Conservation (phyloP, 2,329 filamentous ascomycete genomes). For the Cryphonectria naterciae region DNA sequence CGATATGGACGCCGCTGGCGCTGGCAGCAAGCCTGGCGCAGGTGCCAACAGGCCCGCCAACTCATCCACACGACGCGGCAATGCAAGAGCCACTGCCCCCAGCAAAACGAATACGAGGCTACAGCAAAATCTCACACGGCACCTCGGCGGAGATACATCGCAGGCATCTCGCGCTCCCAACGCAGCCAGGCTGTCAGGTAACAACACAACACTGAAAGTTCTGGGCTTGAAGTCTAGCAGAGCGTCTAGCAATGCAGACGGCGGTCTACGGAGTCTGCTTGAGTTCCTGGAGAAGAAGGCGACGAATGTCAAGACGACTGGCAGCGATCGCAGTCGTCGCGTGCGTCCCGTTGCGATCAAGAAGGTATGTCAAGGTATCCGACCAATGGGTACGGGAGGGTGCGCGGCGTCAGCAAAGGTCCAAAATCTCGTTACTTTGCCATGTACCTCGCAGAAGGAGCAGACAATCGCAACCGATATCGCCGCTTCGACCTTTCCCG, state of each 20-base stretch:
- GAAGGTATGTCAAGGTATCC: slow-evolving; percentile 71
- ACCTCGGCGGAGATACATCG: slow-evolving; percentile 40
- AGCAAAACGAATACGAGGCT: slow-evolving; percentile 29
- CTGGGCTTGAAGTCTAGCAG: slow-evolving; percentile 71
- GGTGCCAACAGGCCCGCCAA: slow-evolving; percentile 39
- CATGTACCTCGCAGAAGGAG: slow-evolving; percentile 44
- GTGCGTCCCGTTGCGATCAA: slow-evolving; percentile 66
- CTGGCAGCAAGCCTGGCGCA: slow-evolving; percentile 33
- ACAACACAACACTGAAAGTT: slow-evolving; percentile 52
- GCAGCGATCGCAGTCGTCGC: slow-evolving; percentile 45
- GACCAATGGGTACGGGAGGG: slow-evolving; percentile 48
- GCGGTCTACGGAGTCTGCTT: slow-evolving; percentile 67
- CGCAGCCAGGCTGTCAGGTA: slow-evolving; percentile 34
- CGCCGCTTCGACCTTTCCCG: slow-evolving; percentile 44
- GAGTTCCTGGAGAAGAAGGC: slow-evolving; percentile 75
- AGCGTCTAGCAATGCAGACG: slow-evolving; percentile 67
- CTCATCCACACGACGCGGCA: slow-evolving; percentile 23
- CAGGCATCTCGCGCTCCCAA: slow-evolving; percentile 32
- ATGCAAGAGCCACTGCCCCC: slow-evolving; percentile 28
- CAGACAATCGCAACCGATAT: slow-evolving; percentile 41
- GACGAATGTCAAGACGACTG: slow-evolving; percentile 23
- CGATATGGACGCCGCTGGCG: slow-evolving; percentile 52
- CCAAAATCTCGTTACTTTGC: slow-evolving; percentile 44
- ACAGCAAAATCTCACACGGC: slow-evolving; percentile 32
- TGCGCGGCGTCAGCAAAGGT: slow-evolving; percentile 44